phyloP scores from a whole-genome alignment of 2,329 filamentous ascomycete genomes.

The Botrytis cinerea region DNA sequence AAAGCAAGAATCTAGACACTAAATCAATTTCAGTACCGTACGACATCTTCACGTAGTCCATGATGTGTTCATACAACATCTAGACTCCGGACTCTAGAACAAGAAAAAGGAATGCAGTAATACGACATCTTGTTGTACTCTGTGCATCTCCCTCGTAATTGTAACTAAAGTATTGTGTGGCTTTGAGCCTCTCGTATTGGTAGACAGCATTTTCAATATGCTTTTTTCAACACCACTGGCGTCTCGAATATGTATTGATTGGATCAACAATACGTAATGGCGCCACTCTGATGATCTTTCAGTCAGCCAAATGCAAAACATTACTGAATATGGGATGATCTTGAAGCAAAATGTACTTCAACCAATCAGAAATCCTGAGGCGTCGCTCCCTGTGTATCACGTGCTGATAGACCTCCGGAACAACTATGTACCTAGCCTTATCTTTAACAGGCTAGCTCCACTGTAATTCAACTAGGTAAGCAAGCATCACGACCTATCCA shows the following conservation, averaged over 20 bases:
- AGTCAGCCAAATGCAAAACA: constrained; percentile 4
- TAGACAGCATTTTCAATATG: neutral
- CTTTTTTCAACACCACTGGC: neutral
- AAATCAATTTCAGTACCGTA: neutral
- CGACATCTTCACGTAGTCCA: neutral
- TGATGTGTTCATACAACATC: neutral
- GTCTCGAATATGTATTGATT: constrained; percentile 3
- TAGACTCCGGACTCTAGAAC: neutral
- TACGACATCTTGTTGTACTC: neutral
- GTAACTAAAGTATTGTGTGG: neutral
- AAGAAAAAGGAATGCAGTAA: neutral
- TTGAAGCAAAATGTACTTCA: neutral
- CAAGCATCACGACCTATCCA: neutral
- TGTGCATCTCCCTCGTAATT: neutral
- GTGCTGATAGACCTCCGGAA: neutral
- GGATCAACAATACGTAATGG: constrained; percentile 5
- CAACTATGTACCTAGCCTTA: neutral
- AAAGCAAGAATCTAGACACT: neutral
- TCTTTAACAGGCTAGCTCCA: neutral
- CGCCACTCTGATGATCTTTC: neutral
- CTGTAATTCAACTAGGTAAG: neutral
- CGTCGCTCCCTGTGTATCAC: neutral
- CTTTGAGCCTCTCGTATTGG: neutral
- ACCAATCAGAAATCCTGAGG: neutral
- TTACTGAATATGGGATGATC: neutral